Base-by-base conservation (phyloP, 805 yeast species). In the Suhomyces sp. region DNA sequence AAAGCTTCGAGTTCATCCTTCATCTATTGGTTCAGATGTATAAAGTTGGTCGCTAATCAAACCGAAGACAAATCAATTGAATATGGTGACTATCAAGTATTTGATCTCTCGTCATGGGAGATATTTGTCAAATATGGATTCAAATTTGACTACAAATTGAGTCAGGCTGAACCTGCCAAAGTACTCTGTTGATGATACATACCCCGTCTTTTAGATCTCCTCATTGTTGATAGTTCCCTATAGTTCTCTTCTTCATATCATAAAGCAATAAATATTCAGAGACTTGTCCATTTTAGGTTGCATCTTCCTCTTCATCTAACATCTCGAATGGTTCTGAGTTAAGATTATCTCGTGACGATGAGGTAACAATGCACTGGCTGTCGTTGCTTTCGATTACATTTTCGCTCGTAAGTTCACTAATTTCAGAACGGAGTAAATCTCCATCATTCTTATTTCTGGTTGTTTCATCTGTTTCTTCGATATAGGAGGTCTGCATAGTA, bases 21-120 rank as follows among this genome's bases (percentile, higher is more conserved):
- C 46, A 52, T 48, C 31, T 61, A 65, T 49, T 70, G 74, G 74
- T 62, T 70, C 59, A 67, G 63, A 49, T 58, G 60, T 40, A 50
- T 63, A 8, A 66, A 63, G 47, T 52, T 54, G 15, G 42, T 52
- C n/a, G 31, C 59, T 5, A 48, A 49, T 12, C 31, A 54, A 12
- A 22, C 51, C 1, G 53, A 58, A 15, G 61, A 51, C 17, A 22
- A 48, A 58, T 6, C 47, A 54, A 26, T 48, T 50, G 8, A 71
- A 46, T 57, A 64, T 48, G 77, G 77, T 1, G 78, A 75, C 52
- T 75, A 65, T 57, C 72, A 71, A 51, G 74, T 74, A 17, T 76
- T 76, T 61, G 79, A 74, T 60, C 67, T 73, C 53, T 58, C 62
- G 27, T 54, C 68, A 10, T 76, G 80, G 80, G 79, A 76, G 48